Base-by-base conservation (phyloP, 352 stramenopile genomes). In the Plasmopara halstedii region DNA sequence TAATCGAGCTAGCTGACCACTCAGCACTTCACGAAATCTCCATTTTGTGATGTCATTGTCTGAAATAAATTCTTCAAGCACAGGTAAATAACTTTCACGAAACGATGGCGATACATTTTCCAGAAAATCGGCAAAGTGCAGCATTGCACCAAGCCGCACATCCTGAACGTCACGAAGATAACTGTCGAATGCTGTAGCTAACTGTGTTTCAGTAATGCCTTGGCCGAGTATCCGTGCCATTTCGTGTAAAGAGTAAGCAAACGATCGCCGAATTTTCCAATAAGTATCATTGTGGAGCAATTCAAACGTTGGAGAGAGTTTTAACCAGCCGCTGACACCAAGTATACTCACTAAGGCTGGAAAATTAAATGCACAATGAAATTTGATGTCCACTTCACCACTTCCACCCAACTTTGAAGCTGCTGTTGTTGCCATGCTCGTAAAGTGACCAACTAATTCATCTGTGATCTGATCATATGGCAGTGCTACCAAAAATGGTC, bases 361-460 rank as follows among this genome's bases (percentile, higher is more conserved):
- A 15, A 97, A 96, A 42, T 75, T 94, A 58, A 88, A 97, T 2
- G 90, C 89, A 58, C 89, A 97, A 51, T 95, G 89, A 41, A 94
- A 90, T 25, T 87, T 87, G 37, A 97, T 86, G 44, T 97, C 87
- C 19, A 79, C 67, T 53, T 95, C 83, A 22, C 70, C 74, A 21
- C 72, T 86, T 17, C 74, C 75, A 15, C 81, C 78, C 10, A 88
- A 56, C 36, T 84, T 70, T 11, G 63, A 62, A 14, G 67, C 66
- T 6, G 68, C 60, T 25, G 64, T 73, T 5, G 72, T 83, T 14
- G 77, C 80, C 77, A 96, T 97, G 55, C 70, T 80, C 19, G 80
- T 62, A 39, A 93, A 97, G 49, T 95, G 72, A 1, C 58, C 51
- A 13, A 96, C 58, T 13, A 97, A 56, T 41, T 79, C 73, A 46